A percentile compares a stretch with the other conserved stretches of the same genome.
Conservation (phyloP, 1,284 basidiomycete species). For the Ustilago tritici region DNA sequence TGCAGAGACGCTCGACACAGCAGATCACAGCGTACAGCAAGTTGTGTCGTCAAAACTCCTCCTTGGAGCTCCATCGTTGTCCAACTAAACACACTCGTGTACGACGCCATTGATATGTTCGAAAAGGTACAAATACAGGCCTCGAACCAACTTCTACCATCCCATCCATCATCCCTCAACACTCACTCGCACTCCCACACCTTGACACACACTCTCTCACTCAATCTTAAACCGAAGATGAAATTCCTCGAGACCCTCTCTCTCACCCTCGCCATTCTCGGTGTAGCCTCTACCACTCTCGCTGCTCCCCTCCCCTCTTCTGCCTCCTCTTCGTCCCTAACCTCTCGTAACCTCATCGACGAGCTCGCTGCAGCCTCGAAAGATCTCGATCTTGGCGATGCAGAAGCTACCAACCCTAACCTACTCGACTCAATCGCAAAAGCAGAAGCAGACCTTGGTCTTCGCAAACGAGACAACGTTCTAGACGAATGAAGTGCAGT, state of each 20-base stretch:
- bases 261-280: slow-evolving; percentile 4
- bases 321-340: background rate
- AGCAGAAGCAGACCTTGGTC: background rate
- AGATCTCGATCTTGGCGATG: background rate
- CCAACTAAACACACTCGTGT: background rate
- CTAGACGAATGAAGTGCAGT: too few relatives aligned
- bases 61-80: too few relatives aligned
- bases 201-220: background rate
- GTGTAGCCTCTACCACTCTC: slow-evolving; percentile 10
- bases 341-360: slow-evolving; percentile 9
- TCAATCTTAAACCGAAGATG: slow-evolving; percentile 6
- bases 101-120: background rate
- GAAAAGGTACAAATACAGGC: background rate
- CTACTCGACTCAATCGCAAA: background rate
- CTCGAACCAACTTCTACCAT: background rate
- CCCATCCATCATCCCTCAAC: background rate
- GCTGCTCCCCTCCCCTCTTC: slow-evolving; percentile 15
- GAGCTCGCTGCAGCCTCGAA: background rate
- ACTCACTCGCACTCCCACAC: background rate
- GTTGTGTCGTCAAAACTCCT: too few relatives aligned
- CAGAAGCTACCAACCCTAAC: background rate
- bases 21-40: too few relatives aligned
- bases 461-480: background rate
- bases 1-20: too few relatives aligned
- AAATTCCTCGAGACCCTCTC: slow-evolving; percentile 12